Evolutionary conservation across 2,329 filamentous ascomycete species (phyloP).

Genomic region (Aureobasidium subglaciale): DNA sequence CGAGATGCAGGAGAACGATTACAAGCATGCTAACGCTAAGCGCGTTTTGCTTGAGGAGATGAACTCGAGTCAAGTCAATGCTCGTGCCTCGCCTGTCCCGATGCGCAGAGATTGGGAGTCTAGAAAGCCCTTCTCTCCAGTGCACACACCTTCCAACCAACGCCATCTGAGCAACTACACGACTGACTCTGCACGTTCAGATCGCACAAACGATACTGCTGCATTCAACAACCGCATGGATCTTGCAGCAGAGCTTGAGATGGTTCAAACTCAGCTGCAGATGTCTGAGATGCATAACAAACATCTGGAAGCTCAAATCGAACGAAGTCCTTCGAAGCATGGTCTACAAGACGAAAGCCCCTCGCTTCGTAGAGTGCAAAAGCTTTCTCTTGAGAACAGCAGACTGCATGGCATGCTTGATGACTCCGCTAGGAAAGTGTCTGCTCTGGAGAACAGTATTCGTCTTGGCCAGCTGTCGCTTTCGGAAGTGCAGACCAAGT

Average conservation of each 20-base stretch:
- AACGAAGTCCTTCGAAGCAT: constrained; percentile 59
- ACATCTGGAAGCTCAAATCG: constrained; percentile 81
- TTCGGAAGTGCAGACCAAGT: constrained; percentile 85
- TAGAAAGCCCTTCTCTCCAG: constrained; percentile 62
- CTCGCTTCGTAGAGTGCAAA: constrained; percentile 73
- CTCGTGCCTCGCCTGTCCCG: constrained; percentile 66
- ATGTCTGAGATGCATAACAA: constrained; percentile 92
- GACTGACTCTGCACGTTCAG: constrained; percentile 73
- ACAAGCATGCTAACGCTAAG: constrained; percentile 55
- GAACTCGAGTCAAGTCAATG: constrained; percentile 69
- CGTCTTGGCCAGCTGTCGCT: constrained; percentile 80
- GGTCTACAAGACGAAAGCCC: constrained; percentile 66
- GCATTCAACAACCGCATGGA: constrained; percentile 87
- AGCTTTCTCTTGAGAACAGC: constrained; percentile 86
- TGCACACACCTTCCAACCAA: constrained; percentile 65
- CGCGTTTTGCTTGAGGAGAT: constrained; percentile 81
- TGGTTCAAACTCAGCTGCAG: constrained; percentile 89
- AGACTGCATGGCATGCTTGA: constrained; percentile 90
- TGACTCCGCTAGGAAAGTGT: constrained; percentile 88
- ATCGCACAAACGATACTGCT: constrained; percentile 75
- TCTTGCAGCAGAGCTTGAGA: constrained; percentile 80
- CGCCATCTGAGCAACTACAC: constrained; percentile 60
- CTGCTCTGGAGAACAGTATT: constrained; percentile 77
- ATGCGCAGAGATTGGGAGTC: constrained; percentile 55
- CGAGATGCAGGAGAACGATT: constrained; percentile 59